phyloP scores from a whole-genome alignment of 2,329 filamentous ascomycete species.

The Trichocomaceae sp. region DNA sequence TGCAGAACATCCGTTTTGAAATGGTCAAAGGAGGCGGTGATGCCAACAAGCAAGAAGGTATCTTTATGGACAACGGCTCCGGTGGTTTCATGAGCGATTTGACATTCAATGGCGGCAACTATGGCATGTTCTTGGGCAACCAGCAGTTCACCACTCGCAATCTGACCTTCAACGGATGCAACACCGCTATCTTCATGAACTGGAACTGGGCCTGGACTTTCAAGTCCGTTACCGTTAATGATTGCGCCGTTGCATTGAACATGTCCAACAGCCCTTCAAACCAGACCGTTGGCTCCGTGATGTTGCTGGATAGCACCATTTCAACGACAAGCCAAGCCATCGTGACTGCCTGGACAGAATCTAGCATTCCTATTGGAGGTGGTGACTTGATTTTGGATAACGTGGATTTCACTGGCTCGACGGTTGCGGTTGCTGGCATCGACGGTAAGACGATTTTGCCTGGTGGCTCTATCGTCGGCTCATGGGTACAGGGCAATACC shows the following conservation, averaged over 20 bases:
- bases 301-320: constrained; percentile 75
- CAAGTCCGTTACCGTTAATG: constrained; percentile 67
- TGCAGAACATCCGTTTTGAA: constrained; percentile 76
- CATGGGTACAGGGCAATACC: constrained; percentile 73
- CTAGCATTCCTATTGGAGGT: constrained; percentile 60
- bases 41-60: constrained; percentile 64
- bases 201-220: constrained; percentile 89
- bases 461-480: constrained; percentile 61
- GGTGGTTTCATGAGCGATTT: constrained; percentile 80
- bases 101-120: constrained; percentile 72
- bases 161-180: constrained; percentile 71
- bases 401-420: constrained; percentile 70
- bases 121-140: constrained; percentile 72
- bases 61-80: constrained; percentile 80
- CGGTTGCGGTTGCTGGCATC: constrained; percentile 57
- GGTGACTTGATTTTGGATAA: constrained; percentile 83
- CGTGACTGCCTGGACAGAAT: constrained; percentile 63
- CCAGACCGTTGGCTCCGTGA: constrained; percentile 77
- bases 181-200: constrained; percentile 80
- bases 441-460: constrained; percentile 57
- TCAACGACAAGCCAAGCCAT: constrained; percentile 70
- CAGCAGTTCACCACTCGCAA: constrained; percentile 86
- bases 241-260: constrained; percentile 69
- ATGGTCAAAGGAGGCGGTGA: constrained; percentile 62
- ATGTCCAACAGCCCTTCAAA: constrained; percentile 60